Conservation (phyloP, 192 early-diverging fungal species). For the Obelidium mucronatum region DNA sequence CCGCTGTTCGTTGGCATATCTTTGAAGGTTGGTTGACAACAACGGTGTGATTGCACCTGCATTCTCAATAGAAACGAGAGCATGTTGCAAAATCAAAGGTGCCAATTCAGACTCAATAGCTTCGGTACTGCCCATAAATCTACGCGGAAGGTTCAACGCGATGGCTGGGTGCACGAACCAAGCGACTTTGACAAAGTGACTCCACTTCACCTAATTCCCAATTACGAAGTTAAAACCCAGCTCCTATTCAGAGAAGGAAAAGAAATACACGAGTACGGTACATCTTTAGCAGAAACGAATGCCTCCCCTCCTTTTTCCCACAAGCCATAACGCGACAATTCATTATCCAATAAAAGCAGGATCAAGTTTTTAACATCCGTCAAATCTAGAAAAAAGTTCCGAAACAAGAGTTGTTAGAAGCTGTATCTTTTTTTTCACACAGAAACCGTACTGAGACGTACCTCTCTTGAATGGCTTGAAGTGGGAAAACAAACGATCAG, state of each 20-base stretch:
- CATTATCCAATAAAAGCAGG: constrained; percentile 87
- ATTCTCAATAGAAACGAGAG: constrained; percentile 71
- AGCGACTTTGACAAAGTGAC: constrained; percentile 73
- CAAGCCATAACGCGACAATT: constrained; percentile 80
- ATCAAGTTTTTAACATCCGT: constrained; percentile 67
- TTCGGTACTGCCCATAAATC: constrained; percentile 75
- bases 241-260: too few relatives aligned
- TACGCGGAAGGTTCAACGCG: constrained; percentile 76
- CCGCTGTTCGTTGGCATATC: constrained; percentile 30
- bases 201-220: constrained; percentile 74
- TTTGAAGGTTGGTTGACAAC: constrained; percentile 61
- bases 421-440: too few relatives aligned
- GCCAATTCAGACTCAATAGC: constrained; percentile 53
- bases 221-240: neutral
- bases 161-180: constrained; percentile 87
- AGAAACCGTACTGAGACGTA: too few relatives aligned
- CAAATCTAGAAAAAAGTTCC: constrained; percentile 7
- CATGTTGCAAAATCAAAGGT: constrained; percentile 51
- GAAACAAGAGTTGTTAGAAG: too few relatives aligned
- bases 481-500: constrained; percentile 14
- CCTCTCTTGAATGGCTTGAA: constrained; percentile 27
- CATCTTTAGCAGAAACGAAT: neutral
- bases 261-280: too few relatives aligned
- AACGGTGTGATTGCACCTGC: constrained; percentile 79
- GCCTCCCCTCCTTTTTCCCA: constrained; percentile 66